A percentile compares a stretch with the other conserved stretches of the same genome.
phyloP scores from a whole-genome alignment of 1,139 yeast genomes.

The Saccharomycopsis phalli region DNA sequence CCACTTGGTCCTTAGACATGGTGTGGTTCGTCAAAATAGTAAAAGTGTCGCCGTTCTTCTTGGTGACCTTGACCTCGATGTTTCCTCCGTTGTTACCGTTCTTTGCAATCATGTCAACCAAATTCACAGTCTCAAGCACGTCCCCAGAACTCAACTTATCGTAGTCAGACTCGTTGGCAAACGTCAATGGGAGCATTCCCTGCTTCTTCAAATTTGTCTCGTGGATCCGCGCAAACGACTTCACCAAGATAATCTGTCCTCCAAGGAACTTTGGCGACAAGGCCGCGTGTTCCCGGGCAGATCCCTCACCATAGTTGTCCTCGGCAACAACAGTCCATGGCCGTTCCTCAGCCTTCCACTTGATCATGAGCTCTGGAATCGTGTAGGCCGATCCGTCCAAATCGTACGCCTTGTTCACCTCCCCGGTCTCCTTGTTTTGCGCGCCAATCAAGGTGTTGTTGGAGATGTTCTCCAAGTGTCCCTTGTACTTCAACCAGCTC shows the following conservation, averaged over 20 bases:
- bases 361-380: constrained; percentile 94
- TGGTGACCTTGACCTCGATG: constrained; percentile 62
- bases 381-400: constrained; percentile 69
- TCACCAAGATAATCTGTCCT: constrained; percentile 79
- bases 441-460: constrained; percentile 96
- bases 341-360: constrained; percentile 76
- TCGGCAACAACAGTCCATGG: constrained; percentile 97
- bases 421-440: constrained; percentile 92
- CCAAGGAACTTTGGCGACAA: constrained; percentile 90
- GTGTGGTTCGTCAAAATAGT: constrained; percentile 80
- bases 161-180: constrained; percentile 82
- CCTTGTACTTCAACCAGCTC: constrained; percentile 98
- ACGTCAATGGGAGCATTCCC: constrained; percentile 91
- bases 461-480: constrained; percentile 92
- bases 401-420: constrained; percentile 85
- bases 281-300: constrained; percentile 99
- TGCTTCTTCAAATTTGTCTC: constrained; percentile 90
- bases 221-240: constrained; percentile 94
- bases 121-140: constrained; percentile 65
- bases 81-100: constrained; percentile 83
- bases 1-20: constrained; percentile 93
- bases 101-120: constrained; percentile 69
- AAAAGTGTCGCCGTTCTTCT: constrained; percentile 62
- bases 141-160: constrained; percentile 75
- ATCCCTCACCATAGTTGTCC: constrained; percentile 97